Conservation (phyloP, 1,284 basidiomycete species). For the Ganoderma sinense region DNA sequence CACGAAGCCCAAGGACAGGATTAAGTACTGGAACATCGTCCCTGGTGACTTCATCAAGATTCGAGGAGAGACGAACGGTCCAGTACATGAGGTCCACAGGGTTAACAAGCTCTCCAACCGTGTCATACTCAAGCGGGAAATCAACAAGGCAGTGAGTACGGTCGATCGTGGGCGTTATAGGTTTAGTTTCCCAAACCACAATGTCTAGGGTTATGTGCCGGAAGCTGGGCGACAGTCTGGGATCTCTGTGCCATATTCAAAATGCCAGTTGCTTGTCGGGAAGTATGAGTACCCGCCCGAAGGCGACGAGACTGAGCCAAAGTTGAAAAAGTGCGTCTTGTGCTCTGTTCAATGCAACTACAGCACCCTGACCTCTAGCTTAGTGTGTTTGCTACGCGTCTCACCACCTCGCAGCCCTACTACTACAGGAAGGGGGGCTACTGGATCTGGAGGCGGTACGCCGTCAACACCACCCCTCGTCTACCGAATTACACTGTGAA, state of each 20-base stretch:
- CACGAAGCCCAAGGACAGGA: conserved; percentile 68
- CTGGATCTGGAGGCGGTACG: conserved; percentile 73
- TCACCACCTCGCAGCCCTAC: conserved; percentile 63
- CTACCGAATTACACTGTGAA: conserved; percentile 54
- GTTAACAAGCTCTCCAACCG: conserved; percentile 78
- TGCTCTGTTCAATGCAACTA: background rate
- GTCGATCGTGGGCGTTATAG: background rate
- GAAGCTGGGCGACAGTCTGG: conserved; percentile 38
- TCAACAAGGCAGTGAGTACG: conserved; percentile 44
- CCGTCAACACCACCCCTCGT: conserved; percentile 66
- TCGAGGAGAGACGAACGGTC: conserved; percentile 65
- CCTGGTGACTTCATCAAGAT: conserved; percentile 82
- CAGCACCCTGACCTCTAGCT: background rate
- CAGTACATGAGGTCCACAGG: conserved; percentile 71
- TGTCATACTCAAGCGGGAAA: conserved; percentile 67
- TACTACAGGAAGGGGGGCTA: conserved; percentile 61
- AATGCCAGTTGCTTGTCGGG: conserved; percentile 79
- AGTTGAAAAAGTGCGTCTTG: conserved; percentile 53
- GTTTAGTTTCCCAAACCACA: background rate
- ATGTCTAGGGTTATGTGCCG: conserved; percentile 25
- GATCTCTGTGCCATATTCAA: conserved; percentile 76
- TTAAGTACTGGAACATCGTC: conserved; percentile 87
- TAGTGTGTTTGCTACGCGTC: conserved; percentile 79
- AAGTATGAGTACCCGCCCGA: conserved; percentile 63
- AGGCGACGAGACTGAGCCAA: conserved; percentile 49